Base-by-base conservation (phyloP, 192 early-diverging fungal genomes). In the Coemansia sp. region DNA sequence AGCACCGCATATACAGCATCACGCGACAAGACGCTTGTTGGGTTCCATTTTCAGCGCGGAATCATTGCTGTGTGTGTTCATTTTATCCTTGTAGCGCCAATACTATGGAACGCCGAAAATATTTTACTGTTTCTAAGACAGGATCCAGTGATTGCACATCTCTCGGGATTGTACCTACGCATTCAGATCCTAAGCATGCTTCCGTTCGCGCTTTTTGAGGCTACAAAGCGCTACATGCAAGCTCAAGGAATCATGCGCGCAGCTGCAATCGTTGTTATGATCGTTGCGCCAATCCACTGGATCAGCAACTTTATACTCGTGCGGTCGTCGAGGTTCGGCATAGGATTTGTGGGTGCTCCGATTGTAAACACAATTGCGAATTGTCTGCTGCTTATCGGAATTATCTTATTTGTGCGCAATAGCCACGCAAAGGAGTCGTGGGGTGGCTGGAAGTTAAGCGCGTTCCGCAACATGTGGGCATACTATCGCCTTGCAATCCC, bases 211-310 rank as follows among this genome's bases (percentile, higher is more conserved):
- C 72, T 90, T 21, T 89, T 89, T 84, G 94, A 95, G 62, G 88
- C 87, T 61, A 71, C 89, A 37, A 91, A 92, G 58, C 85, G 92
- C 55, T 96, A 84, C 66, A 74, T 96, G 33, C 91, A 95, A 67
- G 85, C 89, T 0, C 95, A 97, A 81, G 93, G 88, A 9, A 75
- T 75, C 64, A 94, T 97, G 94, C 83, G 88, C 21, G 92, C 92
- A 0, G 83, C 79, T 23, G 90, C 92, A 45, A 79, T 86, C 55
- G 85, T 94, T 18, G 82, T 91, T 3, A 46, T 87, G 30, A 66
- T 91, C 30, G 86, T 88, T 5, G 71, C 88, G 12, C 91, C 90
- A 15, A 60, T 94, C 55, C 92, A 93, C 68, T 68, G 87, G 8
- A 35, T 91, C 43, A 66, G 92, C 34, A 92, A 91, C 68, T 96